phyloP scores from a whole-genome alignment of 2,329 filamentous ascomycete genomes.

The Pseudopithomyces chartarum region DNA sequence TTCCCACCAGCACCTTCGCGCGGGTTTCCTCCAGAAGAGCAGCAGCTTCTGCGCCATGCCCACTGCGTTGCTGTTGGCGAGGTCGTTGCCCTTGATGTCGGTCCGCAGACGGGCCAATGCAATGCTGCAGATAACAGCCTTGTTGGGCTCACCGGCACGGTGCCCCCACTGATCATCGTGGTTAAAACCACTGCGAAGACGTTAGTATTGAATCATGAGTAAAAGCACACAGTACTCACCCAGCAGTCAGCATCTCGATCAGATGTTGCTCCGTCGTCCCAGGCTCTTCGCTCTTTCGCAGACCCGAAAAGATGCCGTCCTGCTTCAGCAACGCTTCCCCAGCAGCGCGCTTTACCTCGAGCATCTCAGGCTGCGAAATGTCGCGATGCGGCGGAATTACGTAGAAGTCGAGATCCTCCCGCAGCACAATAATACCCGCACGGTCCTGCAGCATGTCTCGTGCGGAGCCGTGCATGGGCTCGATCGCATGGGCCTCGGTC shows the following conservation, averaged over 20 bases:
- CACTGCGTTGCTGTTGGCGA: slow-evolving; percentile 76
- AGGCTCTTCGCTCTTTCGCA: slow-evolving; percentile 92
- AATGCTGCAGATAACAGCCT: slow-evolving; percentile 96
- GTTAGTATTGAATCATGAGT: not conserved
- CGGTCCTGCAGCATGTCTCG: slow-evolving; percentile 82
- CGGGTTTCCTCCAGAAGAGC: slow-evolving; percentile 97
- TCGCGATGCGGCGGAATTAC: slow-evolving; percentile 85
- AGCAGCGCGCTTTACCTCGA: slow-evolving; percentile 91
- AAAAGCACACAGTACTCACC: slow-evolving; percentile 63
- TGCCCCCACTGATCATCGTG: slow-evolving; percentile 96
- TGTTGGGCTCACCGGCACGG: slow-evolving; percentile 95
- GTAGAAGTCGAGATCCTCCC: slow-evolving; percentile 97
- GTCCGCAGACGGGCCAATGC: slow-evolving; percentile 91
- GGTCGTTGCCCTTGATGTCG: slow-evolving; percentile 79
- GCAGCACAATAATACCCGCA: slow-evolving; percentile 93
- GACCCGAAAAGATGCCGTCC: slow-evolving; percentile 92
- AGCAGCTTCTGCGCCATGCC: slow-evolving; percentile 98
- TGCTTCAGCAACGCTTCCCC: slow-evolving; percentile 85
- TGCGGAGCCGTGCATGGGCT: slow-evolving; percentile 72
- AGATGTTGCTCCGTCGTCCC: slow-evolving; percentile 97
- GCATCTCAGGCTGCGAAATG: slow-evolving; percentile 88
- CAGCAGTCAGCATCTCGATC: slow-evolving; percentile 98
- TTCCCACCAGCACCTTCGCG: slow-evolving; percentile 98
- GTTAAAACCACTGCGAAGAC: slow-evolving; percentile 78
- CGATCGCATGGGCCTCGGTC: slow-evolving; percentile 66